Conservation (phyloP, 2,329 filamentous ascomycete genomes). For the Albophoma yamanashiensis region DNA sequence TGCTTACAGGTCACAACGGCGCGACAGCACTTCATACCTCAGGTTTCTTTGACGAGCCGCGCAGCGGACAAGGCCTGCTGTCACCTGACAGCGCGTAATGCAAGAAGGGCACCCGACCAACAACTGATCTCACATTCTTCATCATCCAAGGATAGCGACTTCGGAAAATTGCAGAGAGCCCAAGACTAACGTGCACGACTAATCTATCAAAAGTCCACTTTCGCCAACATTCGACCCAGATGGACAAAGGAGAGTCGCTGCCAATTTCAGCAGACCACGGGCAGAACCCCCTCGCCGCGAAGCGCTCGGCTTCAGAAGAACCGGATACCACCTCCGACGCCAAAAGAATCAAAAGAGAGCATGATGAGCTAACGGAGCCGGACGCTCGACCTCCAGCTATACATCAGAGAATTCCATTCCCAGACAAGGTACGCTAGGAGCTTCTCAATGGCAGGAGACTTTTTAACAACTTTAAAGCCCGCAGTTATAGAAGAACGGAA, state of each 20-base stretch:
- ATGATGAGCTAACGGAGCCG: background rate
- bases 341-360: background rate
- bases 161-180: background rate
- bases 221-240: background rate
- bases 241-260: background rate
- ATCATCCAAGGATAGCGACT: background rate
- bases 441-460: background rate
- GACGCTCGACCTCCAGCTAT: background rate
- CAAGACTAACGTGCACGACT: background rate
- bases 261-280: background rate
- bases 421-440: background rate
- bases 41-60: too few relatives aligned
- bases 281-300: background rate
- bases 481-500: constrained; percentile 89
- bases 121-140: background rate
- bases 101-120: background rate
- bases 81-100: background rate
- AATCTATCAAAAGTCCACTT: background rate
- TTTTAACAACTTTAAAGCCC: constrained; percentile 36
- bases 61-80: background rate
- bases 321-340: background rate
- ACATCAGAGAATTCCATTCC: background rate
- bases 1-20: too few relatives aligned
- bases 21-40: too few relatives aligned
- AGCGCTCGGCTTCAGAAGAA: background rate